These are phyloP conservation scores for Plasmopara viticola DNA, from an alignment of 352 stramenopile genomes.

Conservation along the genomic window DNA sequence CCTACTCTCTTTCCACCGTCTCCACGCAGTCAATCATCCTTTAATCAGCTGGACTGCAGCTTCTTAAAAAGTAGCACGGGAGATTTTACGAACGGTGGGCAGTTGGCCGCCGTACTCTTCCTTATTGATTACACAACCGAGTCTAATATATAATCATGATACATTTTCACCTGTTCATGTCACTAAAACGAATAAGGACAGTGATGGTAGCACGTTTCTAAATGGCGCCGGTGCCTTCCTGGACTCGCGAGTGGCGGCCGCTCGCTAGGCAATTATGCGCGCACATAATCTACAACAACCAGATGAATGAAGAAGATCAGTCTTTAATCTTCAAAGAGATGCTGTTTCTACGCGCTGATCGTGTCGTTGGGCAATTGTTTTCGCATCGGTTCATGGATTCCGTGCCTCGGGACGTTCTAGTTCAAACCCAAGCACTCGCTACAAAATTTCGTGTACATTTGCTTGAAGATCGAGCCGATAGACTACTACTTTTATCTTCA, in stretches of 20 bases:
- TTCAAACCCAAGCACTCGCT: constrained; percentile 33
- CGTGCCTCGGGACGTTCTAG: constrained; percentile 39
- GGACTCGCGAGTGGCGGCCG: constrained; percentile 59
- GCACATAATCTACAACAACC: constrained; percentile 8
- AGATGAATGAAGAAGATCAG: background rate
- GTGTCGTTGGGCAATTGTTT: constrained; percentile 44
- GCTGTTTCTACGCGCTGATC: constrained; percentile 37
- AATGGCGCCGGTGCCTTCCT: constrained; percentile 32
- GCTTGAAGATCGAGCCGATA: constrained; percentile 32
- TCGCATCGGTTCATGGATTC: constrained; percentile 43
- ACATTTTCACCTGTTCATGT: constrained; percentile 4
- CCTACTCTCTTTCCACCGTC: constrained; percentile 21
- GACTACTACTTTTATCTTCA: constrained; percentile 27
- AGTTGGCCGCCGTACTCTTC: constrained; percentile 43
- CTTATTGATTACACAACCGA: constrained; percentile 21
- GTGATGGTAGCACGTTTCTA: background rate
- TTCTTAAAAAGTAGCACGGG: constrained; percentile 20
- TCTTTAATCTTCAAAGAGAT: constrained; percentile 12
- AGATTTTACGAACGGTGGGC: constrained; percentile 39
- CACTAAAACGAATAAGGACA: constrained; percentile 10
- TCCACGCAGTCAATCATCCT: constrained; percentile 22
- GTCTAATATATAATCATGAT: constrained; percentile 9
- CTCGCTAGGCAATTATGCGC: constrained; percentile 42
- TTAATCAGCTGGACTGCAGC: constrained; percentile 27
- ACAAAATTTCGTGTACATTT: constrained; percentile 56